phyloP scores from a whole-genome alignment of 2,329 filamentous ascomycete species.

The Alternaria postmessia region DNA sequence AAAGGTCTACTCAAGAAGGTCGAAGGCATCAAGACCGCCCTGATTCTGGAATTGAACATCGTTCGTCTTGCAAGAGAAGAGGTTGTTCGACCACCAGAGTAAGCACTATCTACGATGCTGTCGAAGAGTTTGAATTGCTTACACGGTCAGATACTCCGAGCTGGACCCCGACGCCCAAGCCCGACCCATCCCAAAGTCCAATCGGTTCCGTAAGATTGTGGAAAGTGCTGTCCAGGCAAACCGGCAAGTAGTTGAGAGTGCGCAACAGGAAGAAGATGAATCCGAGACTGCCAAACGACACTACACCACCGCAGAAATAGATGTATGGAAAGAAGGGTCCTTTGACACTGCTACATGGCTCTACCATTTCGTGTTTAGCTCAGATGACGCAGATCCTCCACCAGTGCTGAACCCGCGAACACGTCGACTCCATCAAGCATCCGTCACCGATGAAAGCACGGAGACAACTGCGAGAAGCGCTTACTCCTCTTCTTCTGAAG shows the following conservation, averaged over 20 bases:
- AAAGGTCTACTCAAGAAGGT: constrained; percentile 29
- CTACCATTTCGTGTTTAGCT: constrained; percentile 26
- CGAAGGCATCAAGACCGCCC: constrained; percentile 28
- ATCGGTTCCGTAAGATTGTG: constrained; percentile 27
- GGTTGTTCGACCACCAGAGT: neutral
- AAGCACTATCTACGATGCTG: neutral
- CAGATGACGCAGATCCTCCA: neutral
- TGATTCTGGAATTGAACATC: constrained; percentile 22
- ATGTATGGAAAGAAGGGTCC: constrained; percentile 21
- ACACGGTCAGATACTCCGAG: neutral
- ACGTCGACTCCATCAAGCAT: constrained; percentile 3
- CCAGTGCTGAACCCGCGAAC: neutral
- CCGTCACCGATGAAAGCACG: neutral
- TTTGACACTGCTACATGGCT: constrained; percentile 33
- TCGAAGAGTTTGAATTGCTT: neutral
- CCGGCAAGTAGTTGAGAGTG: constrained; percentile 25
- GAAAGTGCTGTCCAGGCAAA: constrained; percentile 30
- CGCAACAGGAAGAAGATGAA: constrained; percentile 17
- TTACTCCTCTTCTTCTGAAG: neutral
- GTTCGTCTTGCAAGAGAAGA: constrained; percentile 26
- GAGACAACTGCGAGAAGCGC: neutral
- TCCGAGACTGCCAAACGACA: constrained; percentile 2
- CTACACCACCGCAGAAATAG: constrained; percentile 11
- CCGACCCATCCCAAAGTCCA: neutral
- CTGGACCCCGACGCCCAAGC: neutral